Evolutionary conservation across 805 yeast species (phyloP).

Genomic region (Wickerhamomyces bovis): DNA sequence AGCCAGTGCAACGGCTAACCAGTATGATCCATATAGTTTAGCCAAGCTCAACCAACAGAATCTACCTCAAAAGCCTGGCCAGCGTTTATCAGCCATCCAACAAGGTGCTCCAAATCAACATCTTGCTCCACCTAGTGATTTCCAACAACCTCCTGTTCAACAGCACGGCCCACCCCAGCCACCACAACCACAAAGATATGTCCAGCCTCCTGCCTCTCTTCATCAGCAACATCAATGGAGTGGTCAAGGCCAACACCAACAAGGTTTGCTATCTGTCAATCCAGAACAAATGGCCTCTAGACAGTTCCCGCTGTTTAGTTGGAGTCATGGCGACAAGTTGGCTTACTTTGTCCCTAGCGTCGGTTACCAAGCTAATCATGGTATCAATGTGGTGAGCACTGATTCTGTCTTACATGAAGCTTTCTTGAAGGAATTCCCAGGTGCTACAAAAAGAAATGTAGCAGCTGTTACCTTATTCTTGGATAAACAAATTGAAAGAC

Average conservation of each 20-base stretch:
- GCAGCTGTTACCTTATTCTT: constrained; percentile 23
- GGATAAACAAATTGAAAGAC: constrained; percentile 14
- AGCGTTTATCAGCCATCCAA: neutral
- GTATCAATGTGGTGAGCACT: constrained; percentile 32
- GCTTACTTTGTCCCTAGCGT: constrained; percentile 35
- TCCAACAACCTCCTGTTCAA: neutral
- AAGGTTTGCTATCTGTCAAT: constrained; percentile 28
- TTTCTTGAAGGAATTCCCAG: constrained; percentile 29
- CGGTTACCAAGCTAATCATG: constrained; percentile 25
- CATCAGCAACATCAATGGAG: constrained; percentile 13
- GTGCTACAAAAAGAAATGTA: constrained; percentile 21
- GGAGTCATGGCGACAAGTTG: constrained; percentile 45
- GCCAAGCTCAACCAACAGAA: constrained; percentile 10
- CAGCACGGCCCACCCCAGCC: neutral
- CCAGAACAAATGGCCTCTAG: constrained; percentile 50
- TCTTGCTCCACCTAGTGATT: constrained; percentile 4
- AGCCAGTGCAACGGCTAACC: constrained; percentile 23
- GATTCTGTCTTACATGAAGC: constrained; percentile 30
- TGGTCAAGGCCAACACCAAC: neutral
- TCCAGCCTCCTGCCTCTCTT: neutral
- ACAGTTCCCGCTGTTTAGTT: constrained; percentile 74
- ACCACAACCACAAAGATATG: constrained; percentile 2
- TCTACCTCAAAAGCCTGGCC: neutral
- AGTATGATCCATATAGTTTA: constrained; percentile 24
- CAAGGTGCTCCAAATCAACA: constrained; percentile 2